These are phyloP conservation scores for Fraxinus nigra DNA, from an alignment of 305 asterid genomes.

Conservation along the genomic window DNA sequence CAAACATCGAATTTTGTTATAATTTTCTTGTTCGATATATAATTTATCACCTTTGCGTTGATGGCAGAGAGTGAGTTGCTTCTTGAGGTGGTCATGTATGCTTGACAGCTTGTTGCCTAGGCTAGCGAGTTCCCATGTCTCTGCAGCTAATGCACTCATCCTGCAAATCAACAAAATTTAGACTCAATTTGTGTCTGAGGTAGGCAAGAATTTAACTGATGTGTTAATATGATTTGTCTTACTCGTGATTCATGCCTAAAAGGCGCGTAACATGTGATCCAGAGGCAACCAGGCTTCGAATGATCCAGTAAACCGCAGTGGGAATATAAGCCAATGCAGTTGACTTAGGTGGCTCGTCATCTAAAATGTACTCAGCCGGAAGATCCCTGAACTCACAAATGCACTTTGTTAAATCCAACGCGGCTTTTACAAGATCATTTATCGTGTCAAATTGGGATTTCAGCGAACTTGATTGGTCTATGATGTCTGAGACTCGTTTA, in stretches of 20 bases:
- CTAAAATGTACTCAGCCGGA: constrained; percentile 56
- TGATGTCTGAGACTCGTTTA: constrained; percentile 56
- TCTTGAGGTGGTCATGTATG: constrained; percentile 56
- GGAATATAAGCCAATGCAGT: constrained; percentile 52
- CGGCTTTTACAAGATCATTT: constrained; percentile 48
- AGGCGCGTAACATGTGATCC: constrained; percentile 56
- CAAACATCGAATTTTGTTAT: not conserved
- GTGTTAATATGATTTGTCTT: constrained; percentile 24
- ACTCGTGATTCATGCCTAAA: constrained; percentile 52
- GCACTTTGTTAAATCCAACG: constrained; percentile 58
- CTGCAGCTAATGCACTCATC: constrained; percentile 40
- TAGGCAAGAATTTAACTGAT: not conserved
- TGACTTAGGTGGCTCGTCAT: constrained; percentile 51
- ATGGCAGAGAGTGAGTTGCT: constrained; percentile 51
- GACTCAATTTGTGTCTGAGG: not conserved
- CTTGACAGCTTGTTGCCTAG: constrained; percentile 52
- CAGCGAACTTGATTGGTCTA: constrained; percentile 40
- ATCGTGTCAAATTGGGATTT: constrained; percentile 57
- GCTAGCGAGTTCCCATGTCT: constrained; percentile 77
- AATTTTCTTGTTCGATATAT: not conserved
- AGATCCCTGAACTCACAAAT: constrained; percentile 51
- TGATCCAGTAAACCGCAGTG: constrained; percentile 70
- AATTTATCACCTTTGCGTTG: constrained; percentile 48
- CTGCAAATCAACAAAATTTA: constrained; percentile 34
- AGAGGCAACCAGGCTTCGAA: constrained; percentile 69